Conservation (phyloP, 306 rosid species). For the Rosa rugosa region DNA sequence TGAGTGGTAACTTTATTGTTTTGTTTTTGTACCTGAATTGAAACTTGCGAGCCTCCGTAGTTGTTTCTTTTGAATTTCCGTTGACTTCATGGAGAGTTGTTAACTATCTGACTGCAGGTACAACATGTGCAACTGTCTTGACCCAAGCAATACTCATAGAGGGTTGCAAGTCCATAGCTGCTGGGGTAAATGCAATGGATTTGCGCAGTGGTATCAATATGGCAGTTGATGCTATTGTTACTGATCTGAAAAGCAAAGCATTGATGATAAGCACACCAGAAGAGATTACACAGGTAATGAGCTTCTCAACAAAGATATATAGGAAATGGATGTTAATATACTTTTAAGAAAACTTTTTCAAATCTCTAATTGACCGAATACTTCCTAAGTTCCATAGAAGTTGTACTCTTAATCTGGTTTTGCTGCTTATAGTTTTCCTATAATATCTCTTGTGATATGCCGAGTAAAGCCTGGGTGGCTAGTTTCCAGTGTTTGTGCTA, state of each 20-base stretch:
- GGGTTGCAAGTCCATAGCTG: slow-evolving; percentile 93
- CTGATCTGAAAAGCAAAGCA: slow-evolving; percentile 80
- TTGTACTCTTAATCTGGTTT: not conserved
- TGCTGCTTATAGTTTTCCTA: not conserved
- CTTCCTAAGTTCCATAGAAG: not conserved
- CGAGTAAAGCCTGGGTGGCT: not conserved
- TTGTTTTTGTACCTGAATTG: not conserved
- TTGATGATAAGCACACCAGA: slow-evolving; percentile 87
- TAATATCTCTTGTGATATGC: not conserved
- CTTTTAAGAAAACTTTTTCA: not conserved
- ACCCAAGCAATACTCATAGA: slow-evolving; percentile 89
- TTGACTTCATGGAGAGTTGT: slow-evolving; percentile 14
- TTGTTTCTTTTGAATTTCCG: not conserved
- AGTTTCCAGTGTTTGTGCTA: not conserved
- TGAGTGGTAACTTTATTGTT: not conserved
- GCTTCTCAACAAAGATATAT: slow-evolving; percentile 22
- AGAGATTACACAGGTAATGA: slow-evolving; percentile 88
- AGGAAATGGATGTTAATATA: not conserved
- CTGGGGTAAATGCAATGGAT: slow-evolving; percentile 93
- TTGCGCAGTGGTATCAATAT: slow-evolving; percentile 78
- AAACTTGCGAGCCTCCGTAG: not conserved
- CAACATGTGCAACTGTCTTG: slow-evolving; percentile 94
- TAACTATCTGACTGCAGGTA: slow-evolving; percentile 59
- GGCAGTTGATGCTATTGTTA: slow-evolving; percentile 82
- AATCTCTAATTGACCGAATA: not conserved